Evolutionary conservation across 75 land plant species (phyloP).

Genomic region (Ceratopteris richardii): DNA sequence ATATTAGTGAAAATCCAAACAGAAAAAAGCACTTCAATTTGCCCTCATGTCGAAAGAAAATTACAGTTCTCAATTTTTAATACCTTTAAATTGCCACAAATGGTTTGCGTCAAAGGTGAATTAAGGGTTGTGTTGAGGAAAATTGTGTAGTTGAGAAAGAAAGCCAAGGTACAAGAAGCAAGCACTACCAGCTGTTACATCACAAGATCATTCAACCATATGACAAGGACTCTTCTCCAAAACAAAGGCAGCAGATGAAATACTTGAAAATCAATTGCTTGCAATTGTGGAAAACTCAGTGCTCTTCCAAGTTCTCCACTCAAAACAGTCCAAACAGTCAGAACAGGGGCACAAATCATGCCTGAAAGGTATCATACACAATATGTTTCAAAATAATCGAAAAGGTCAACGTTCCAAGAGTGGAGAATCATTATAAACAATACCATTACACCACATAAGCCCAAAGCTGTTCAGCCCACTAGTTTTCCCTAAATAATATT

Average conservation of each 20-base stretch:
- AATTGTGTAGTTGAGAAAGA: conserved; percentile 83
- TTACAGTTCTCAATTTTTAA: too few relatives aligned
- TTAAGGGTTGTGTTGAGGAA: conserved; percentile 95
- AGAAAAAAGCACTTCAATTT: not conserved
- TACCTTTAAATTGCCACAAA: conserved; percentile 98
- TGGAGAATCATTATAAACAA: too few relatives aligned
- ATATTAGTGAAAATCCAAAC: not conserved
- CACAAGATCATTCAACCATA: not conserved
- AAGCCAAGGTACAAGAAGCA: conserved; percentile 86
- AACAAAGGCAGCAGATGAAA: conserved; percentile 1
- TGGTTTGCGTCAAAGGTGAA: conserved; percentile 94
- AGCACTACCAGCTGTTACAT: conserved; percentile 56
- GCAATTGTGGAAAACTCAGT: conserved; percentile 52
- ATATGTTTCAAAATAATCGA: too few relatives aligned
- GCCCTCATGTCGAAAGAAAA: too few relatives aligned
- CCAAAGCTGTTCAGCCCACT: conserved; percentile 99
- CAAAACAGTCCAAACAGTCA: conserved; percentile 69
- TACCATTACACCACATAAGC: conserved; percentile 99
- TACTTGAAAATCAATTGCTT: conserved; percentile 77
- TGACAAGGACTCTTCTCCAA: not conserved
- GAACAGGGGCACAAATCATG: conserved; percentile 70
- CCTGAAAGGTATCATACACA: conserved; percentile 34
- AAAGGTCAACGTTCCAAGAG: too few relatives aligned
- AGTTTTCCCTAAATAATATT: conserved; percentile 59
- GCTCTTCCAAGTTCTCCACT: conserved; percentile 75